Evolutionary conservation across 805 yeast genomes (phyloP), one percentile per base, ranked within the genome.

Genomic region (Ogataea ramenticola): DNA sequence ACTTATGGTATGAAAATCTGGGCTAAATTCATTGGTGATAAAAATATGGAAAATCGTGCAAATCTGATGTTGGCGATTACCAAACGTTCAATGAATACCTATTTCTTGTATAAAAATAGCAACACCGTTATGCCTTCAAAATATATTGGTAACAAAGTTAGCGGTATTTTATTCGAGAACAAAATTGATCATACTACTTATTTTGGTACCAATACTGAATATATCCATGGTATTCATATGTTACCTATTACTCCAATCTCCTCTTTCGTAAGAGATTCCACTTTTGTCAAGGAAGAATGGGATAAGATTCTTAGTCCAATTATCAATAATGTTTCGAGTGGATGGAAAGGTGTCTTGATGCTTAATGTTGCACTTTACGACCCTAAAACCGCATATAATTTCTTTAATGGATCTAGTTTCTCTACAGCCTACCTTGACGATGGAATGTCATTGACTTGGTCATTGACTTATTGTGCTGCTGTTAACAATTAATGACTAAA

Each of bases 361-460:
- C 68, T 87, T 44, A 86, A 90, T 60, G 68, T 74, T 37, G 96
- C 95, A 0, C 64, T 90, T 19, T 76, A 66, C 53, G 86, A 89
- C 55, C 91, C 97, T 1, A 53, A 58, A 36, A 46, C 71, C 1
- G 71, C 95, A 0, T 87, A 77, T 58, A 51, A 66, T 8, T 88
- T 79, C 64, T 88, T 88, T 62, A 60, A 78, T 4, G 61, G 77
- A 29, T 55, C 70, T 6, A 68, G 66, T 44, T 89, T 86, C 73
- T 59, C 70, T 38, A 64, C 67, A 8, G 54, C 61, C 2, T 74
- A 72, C 53, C 74, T 90, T 43, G 97, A 90, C 55, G 79, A 77
- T 44, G 97, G 97, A 2, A 93, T 89, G 75, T 80, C 95, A 15
- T 65, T 80, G 50, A 82, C 96, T 0, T 89, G 96, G 96, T 81